Evolutionary conservation across 2,329 filamentous ascomycete species (phyloP), one percentile per base, ranked within the genome.

Genomic region (Alternaria arborescens): DNA sequence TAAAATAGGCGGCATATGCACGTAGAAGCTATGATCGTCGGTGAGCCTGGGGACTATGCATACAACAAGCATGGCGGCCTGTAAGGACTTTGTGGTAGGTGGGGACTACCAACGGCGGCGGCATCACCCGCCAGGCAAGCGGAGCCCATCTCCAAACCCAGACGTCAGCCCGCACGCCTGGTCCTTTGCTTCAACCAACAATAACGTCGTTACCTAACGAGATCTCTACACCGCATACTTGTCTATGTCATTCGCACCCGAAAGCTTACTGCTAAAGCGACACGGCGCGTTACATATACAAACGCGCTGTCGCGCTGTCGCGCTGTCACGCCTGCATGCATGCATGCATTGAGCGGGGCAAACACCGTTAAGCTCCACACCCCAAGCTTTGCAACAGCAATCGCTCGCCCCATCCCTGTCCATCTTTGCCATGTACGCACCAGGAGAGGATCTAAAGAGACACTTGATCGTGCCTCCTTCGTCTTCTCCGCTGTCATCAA

Each of bases 401-500:
- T 57, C 55, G 24, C 56, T 40, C 40, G 40, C 55, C 38, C 44
- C 54, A 28, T 22, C 43, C 44, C 50, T 38, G 14, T 32, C 28
- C 10, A 7, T 28, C 36, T 44, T 64, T 34, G 48, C 46, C 38
- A 69, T 62, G 58, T 30, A 40, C 52, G 28, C 50, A 47, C 26
- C 62, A 34, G 68, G 58, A 28, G 64, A 72, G 8, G 71, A 72
- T 41, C 60, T 74, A 28, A 60, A 52, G 36, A 55, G 60, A 51
- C 62, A 61, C 47, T 67, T 73, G 52, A 69, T 70, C 34, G 43
- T 70, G 10, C 68, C 65, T 32, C 28, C 16, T 30, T 38, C 38
- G 14, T 47, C 47, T 81, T 77, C 68, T 10, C 11, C 28, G 28
- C n/a, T 22, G n/a, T 44, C 57, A 57, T 60, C 58, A 58, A 64